These are phyloP conservation scores for Penicillium coffeae DNA, from an alignment of 495 filamentous ascomycete genomes.

Conservation along the genomic window DNA sequence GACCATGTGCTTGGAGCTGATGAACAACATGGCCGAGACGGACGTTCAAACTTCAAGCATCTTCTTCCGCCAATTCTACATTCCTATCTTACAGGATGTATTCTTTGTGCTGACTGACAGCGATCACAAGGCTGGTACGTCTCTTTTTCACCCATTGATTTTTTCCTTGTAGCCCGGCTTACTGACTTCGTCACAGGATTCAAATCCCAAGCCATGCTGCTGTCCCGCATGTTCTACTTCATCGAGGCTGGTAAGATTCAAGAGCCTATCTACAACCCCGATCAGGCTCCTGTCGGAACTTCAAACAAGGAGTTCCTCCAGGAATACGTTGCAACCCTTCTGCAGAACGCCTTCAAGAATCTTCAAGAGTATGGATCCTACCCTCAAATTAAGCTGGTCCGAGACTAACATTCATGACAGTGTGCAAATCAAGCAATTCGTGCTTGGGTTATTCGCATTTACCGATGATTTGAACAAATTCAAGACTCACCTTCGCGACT, in stretches of 20 bases:
- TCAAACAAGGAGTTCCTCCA: constrained; percentile 85
- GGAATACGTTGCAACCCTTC: constrained; percentile 77
- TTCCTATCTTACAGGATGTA: constrained; percentile 92
- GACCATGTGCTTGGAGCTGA: constrained; percentile 97
- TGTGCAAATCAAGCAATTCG: constrained; percentile 81
- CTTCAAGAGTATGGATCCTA: constrained; percentile 61
- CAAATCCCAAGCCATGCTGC: constrained; percentile 89
- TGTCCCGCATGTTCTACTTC: constrained; percentile 95
- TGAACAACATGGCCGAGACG: constrained; percentile 95
- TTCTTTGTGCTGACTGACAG: constrained; percentile 98
- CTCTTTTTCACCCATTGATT: background rate
- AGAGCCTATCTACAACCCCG: constrained; percentile 79
- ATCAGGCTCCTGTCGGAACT: constrained; percentile 78
- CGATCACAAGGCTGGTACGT: constrained; percentile 88
- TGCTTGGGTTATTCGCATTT: constrained; percentile 75
- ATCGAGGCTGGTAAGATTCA: constrained; percentile 80
- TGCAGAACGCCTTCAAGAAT: constrained; percentile 90
- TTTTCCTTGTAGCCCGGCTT: too few relatives aligned
- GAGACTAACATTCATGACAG: constrained; percentile 50
- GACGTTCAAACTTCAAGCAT: constrained; percentile 78
- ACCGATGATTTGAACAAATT: constrained; percentile 83
- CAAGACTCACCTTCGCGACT: constrained; percentile 91
- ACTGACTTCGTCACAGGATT: constrained; percentile 56
- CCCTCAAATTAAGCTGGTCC: background rate
- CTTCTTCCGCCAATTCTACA: constrained; percentile 97